Conservation (phyloP, 495 filamentous ascomycete species). For the Aspergillus haitiensis region DNA sequence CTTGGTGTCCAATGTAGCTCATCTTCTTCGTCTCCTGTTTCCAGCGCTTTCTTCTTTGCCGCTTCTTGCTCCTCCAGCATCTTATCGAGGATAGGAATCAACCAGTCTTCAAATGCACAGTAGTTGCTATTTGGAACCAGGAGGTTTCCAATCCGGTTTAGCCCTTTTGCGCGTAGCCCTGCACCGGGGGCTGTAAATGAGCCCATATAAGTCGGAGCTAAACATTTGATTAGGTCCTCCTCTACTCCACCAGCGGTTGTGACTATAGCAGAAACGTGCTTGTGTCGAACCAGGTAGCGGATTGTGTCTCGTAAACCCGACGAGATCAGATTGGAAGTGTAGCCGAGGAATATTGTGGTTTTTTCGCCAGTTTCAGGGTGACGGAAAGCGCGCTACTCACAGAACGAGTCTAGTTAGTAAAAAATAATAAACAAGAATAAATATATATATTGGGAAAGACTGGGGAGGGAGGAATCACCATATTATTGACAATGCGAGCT, state of each 20-base stretch:
- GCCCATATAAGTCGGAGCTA: constrained; percentile 89
- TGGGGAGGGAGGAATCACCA: constrained; percentile 56
- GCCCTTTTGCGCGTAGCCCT: constrained; percentile 72
- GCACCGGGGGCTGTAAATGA: constrained; percentile 75
- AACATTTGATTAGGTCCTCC: constrained; percentile 97
- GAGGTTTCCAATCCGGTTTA: constrained; percentile 95
- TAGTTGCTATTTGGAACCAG: constrained; percentile 98
- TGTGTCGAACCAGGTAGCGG: constrained; percentile 87
- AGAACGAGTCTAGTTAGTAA: not conserved
- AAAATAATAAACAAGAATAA: not conserved
- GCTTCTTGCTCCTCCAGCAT: constrained; percentile 94
- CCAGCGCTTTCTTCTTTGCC: constrained; percentile 47
- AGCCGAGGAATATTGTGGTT: constrained; percentile 94
- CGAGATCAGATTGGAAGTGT: constrained; percentile 95
- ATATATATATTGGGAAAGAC: constrained; percentile 7
- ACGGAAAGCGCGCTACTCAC: constrained; percentile 64
- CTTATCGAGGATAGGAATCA: constrained; percentile 83
- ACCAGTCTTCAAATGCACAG: constrained; percentile 96
- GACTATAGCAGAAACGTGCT: constrained; percentile 87
- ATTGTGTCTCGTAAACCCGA: constrained; percentile 89
- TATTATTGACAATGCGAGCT: constrained; percentile 85
- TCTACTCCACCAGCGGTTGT: constrained; percentile 96
- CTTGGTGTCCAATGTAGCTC: constrained; percentile 87
- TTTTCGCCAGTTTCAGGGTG: constrained; percentile 69
- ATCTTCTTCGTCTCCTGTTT: constrained; percentile 58